These are phyloP conservation scores for Exophiala spinifera DNA, from an alignment of 2,329 filamentous ascomycete species.

Conservation along the genomic window DNA sequence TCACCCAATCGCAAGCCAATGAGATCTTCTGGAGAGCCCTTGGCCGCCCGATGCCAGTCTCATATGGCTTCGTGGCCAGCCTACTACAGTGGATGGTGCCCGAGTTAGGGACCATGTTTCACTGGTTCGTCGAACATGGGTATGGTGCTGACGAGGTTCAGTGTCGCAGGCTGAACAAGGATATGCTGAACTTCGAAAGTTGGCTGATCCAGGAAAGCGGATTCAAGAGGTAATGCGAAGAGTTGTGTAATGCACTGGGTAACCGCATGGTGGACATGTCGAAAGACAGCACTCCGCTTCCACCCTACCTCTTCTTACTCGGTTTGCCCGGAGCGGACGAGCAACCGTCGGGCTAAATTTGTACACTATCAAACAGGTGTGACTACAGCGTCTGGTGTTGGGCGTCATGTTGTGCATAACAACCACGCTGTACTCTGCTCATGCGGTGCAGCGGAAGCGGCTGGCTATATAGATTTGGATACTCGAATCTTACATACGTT, in stretches of 20 bases:
- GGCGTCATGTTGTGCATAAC: no score
- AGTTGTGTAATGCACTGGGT: background rate
- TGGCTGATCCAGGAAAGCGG: slow-evolving; percentile 51
- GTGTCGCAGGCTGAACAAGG: slow-evolving; percentile 44
- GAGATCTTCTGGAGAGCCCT: slow-evolving; percentile 47
- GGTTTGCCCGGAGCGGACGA: background rate
- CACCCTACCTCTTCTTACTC: background rate
- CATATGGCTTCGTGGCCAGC: slow-evolving; percentile 25
- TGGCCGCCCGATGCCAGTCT: slow-evolving; percentile 42
- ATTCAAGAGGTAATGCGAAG: slow-evolving; percentile 29
- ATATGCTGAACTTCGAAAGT: slow-evolving; percentile 46
- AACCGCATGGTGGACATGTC: background rate
- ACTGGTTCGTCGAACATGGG: slow-evolving; percentile 51
- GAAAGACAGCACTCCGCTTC: background rate
- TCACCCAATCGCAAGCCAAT: slow-evolving; percentile 47
- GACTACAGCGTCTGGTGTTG: background rate
- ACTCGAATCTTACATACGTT: background rate
- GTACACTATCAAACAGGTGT: background rate
- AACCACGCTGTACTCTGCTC: no score
- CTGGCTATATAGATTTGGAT: background rate
- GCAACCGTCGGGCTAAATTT: background rate
- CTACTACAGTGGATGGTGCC: slow-evolving; percentile 21
- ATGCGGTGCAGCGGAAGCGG: background rate
- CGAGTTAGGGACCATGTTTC: slow-evolving; percentile 48
- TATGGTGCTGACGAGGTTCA: slow-evolving; percentile 47